These are phyloP conservation scores for Salvia sclarea DNA, from an alignment of 305 asterid genomes.

Conservation along the genomic window DNA sequence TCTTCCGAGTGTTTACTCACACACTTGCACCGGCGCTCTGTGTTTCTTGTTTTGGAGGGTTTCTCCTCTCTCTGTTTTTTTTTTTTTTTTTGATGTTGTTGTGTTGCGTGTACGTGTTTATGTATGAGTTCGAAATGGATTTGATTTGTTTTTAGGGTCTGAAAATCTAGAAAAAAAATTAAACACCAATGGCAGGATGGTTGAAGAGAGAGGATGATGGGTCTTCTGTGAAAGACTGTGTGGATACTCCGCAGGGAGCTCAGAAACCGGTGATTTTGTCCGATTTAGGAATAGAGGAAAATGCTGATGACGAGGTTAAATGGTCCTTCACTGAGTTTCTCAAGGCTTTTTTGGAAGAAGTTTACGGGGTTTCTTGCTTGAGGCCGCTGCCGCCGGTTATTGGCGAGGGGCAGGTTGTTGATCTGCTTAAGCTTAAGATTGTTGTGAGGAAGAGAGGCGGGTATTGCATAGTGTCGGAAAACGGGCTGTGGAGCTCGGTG, in stretches of 20 bases:
- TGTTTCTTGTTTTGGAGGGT: constrained; percentile 15
- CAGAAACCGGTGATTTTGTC: not conserved
- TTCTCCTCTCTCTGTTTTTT: no score
- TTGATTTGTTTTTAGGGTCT: constrained; percentile 47
- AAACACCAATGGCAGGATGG: constrained; percentile 67
- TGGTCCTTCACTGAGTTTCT: constrained; percentile 45
- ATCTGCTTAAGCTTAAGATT: constrained; percentile 52
- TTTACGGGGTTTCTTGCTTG: constrained; percentile 32
- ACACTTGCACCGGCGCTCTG: constrained; percentile 33
- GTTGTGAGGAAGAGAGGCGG: constrained; percentile 59
- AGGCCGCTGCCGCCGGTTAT: constrained; percentile 64
- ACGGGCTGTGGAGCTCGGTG: constrained; percentile 49
- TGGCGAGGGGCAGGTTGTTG: constrained; percentile 55
- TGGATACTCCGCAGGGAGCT: constrained; percentile 26
- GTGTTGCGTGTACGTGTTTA: constrained; percentile 13
- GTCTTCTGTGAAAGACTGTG: constrained; percentile 41
- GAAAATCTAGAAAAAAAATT: constrained; percentile 32
- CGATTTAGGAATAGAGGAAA: constrained; percentile 23
- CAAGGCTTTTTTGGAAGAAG: constrained; percentile 35
- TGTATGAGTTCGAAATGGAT: constrained; percentile 19
- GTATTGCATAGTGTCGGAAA: constrained; percentile 38
- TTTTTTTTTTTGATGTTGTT: not conserved
- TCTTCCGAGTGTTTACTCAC: constrained; percentile 9
- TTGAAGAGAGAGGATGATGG: constrained; percentile 49
- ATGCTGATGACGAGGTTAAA: constrained; percentile 25